Percentiles rank a stretch among this genome's conserved stretches.
phyloP scores from a whole-genome alignment of 331 rosid genomes.

The Arachis monticola region DNA sequence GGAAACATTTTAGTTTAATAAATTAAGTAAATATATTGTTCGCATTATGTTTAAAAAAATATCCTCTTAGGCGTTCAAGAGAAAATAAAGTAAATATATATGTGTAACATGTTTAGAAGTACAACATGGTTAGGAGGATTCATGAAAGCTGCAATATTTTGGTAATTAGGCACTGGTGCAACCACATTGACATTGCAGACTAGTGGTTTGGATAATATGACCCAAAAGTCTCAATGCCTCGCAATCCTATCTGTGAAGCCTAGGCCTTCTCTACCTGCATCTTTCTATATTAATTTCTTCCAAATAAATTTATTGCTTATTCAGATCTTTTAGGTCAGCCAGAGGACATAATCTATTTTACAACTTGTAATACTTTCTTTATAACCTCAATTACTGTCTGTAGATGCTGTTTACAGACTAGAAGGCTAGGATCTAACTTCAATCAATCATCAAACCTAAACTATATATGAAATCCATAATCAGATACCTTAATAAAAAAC shows the following conservation, averaged over 20 bases:
- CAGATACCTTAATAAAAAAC: neutral
- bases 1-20: slow-evolving; percentile 26
- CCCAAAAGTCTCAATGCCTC: neutral
- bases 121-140: neutral
- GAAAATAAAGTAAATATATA: neutral
- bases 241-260: slow-evolving; percentile 5
- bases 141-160: neutral
- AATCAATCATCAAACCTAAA: neutral
- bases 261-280: neutral
- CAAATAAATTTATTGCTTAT: neutral
- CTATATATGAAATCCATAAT: neutral
- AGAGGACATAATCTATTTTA: neutral
- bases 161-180: neutral
- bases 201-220: neutral
- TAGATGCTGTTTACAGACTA: neutral
- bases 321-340: neutral
- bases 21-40: neutral
- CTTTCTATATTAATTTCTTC: slow-evolving; percentile 6
- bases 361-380: slow-evolving; percentile 1
- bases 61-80: neutral
- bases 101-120: slow-evolving; percentile 11
- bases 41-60: neutral
- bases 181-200: slow-evolving; percentile 7
- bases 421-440: neutral
- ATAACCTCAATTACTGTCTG: neutral